Base-by-base conservation (phyloP, 306 rosid genomes). In the Fagus sylvatica region DNA sequence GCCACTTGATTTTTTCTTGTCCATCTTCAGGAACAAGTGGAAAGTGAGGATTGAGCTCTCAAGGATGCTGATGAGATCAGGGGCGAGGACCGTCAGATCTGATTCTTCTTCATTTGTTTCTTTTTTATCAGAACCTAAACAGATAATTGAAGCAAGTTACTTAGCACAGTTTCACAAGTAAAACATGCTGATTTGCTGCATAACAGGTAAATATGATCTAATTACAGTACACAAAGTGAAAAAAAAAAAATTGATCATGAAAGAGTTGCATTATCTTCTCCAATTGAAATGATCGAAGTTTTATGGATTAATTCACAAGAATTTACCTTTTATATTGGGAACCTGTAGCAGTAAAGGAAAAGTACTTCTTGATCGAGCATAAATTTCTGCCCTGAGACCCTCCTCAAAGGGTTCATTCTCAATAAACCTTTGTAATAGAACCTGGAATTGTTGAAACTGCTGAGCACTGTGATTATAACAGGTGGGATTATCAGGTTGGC, bases 381-480 rank as follows among this genome's bases (percentile, higher is more conserved):
- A 95, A 62, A 89, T 86, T 78, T 90, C 90, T 11, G 96, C 87
- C 80, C 97, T 79, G 10, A 46, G 85, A 72, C 95, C 98, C 56
- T 85, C 89, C 79, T 95, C 98, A 49, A 92, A 95, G 48, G 98
- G 98, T 82, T 95, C 98, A 84, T 95, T 92, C 85, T 95, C 98
- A 22, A 95, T 89, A 81, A 81, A 95, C 84, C 98, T 90, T 76
- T 95, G 98, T 68, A 95, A 86, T 59, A 95, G 84, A 83, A 95
- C 98, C 81, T 88, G 98, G 81, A 95, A 92, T 80, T 95, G 98
- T 80, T 95, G 98, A 89, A 92, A 91, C 69, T 88, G 89, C 77
- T 92, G 93, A 1, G 93, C 98, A 76, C 96, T 92, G 32, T 86
- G 87, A 81, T 86, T 91, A 86, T 92, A 95, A 84, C 86, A 80